phyloP scores from a whole-genome alignment of 2,329 filamentous ascomycete genomes.

The Claviceps sp. region DNA sequence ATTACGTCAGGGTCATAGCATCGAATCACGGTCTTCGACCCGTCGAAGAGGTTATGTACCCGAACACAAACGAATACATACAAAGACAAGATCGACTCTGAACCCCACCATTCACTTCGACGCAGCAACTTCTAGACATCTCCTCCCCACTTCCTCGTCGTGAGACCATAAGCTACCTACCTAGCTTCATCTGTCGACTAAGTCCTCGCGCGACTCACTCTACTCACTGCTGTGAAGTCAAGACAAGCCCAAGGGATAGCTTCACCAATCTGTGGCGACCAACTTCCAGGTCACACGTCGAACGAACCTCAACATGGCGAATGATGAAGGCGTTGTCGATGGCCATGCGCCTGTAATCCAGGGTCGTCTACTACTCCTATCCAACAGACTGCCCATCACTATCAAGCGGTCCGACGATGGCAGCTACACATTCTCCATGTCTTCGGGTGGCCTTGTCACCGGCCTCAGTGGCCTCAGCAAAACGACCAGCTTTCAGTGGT shows the following conservation, averaged over 20 bases:
- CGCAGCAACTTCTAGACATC: neutral
- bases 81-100: neutral
- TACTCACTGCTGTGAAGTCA: neutral
- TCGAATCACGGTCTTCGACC: neutral
- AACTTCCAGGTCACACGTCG: no score
- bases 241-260: no score
- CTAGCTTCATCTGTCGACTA: neutral
- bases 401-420: slow-evolving; percentile 90
- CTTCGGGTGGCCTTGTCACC: slow-evolving; percentile 87
- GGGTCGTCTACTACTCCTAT: slow-evolving; percentile 65
- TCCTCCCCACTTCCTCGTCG: slow-evolving; percentile 1
- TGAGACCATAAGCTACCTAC: neutral
- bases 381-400: slow-evolving; percentile 90
- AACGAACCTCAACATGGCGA: neutral
- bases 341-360: slow-evolving; percentile 20
- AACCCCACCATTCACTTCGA: neutral
- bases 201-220: neutral
- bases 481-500: slow-evolving; percentile 93
- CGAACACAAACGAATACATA: no score
- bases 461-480: slow-evolving; percentile 86
- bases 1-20: neutral
- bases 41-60: neutral
- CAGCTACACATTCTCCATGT: slow-evolving; percentile 90
- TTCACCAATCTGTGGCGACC: neutral
- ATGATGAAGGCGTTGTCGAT: slow-evolving; percentile 14